Conservation (phyloP, 2,329 filamentous ascomycete species). For the Calcarisporium arbuscula region DNA sequence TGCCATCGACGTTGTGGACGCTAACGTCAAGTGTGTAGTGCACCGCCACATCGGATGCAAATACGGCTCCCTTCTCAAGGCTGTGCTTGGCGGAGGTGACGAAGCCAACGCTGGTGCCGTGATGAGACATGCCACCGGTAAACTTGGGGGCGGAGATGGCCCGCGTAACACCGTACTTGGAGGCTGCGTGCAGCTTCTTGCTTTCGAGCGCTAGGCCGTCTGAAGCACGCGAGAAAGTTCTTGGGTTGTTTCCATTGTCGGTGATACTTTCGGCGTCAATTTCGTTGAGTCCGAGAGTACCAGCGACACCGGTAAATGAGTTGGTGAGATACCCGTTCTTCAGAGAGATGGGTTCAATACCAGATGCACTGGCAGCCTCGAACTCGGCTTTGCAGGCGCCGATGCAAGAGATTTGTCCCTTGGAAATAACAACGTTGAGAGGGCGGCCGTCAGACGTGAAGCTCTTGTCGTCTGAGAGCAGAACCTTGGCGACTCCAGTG, state of each 20-base stretch:
- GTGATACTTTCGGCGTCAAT: slow-evolving; percentile 52
- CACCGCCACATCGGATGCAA: slow-evolving; percentile 46
- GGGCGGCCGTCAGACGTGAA: slow-evolving; percentile 11
- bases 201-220: slow-evolving; percentile 50
- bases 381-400: slow-evolving; percentile 45
- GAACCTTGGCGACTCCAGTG: slow-evolving; percentile 46
- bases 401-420: slow-evolving; percentile 50
- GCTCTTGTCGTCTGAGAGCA: slow-evolving; percentile 38
- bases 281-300: slow-evolving; percentile 54
- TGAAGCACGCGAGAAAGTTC: slow-evolving; percentile 50
- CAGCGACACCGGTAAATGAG: slow-evolving; percentile 55
- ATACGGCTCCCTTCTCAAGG: slow-evolving; percentile 44
- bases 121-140: slow-evolving; percentile 34
- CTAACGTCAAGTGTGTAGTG: slow-evolving; percentile 50
- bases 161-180: slow-evolving; percentile 50
- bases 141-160: slow-evolving; percentile 52
- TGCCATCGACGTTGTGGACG: slow-evolving; percentile 36
- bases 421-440: slow-evolving; percentile 43
- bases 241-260: slow-evolving; percentile 42
- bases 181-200: slow-evolving; percentile 48
- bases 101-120: slow-evolving; percentile 55
- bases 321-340: slow-evolving; percentile 54
- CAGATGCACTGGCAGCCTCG: slow-evolving; percentile 24
- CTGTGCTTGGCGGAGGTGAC: slow-evolving; percentile 40
- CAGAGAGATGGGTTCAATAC: slow-evolving; percentile 37